phyloP scores from a whole-genome alignment of 495 filamentous ascomycete species.

The Penicillium taxi region DNA sequence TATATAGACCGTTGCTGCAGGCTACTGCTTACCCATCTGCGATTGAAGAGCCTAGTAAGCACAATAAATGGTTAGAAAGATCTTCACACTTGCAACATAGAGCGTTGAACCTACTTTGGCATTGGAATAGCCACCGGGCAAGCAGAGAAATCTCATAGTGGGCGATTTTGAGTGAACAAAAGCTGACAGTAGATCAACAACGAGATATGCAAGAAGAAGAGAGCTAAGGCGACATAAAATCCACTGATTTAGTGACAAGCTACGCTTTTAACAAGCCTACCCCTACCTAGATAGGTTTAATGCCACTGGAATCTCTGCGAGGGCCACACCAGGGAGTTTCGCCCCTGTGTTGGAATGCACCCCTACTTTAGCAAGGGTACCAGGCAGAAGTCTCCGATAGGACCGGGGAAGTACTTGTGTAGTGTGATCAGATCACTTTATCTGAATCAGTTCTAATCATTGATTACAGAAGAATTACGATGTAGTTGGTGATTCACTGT shows the following conservation, averaged over 20 bases:
- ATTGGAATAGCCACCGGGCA: constrained; percentile 22
- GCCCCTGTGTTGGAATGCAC: constrained; percentile 21
- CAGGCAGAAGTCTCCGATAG: constrained; percentile 4
- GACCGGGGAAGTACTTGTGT: background rate
- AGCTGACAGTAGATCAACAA: background rate
- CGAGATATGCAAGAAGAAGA: background rate
- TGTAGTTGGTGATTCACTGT: no score
- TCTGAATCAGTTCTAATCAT: no score
- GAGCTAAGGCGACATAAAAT: no score
- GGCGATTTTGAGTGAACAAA: background rate
- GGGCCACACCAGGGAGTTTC: constrained; percentile 3
- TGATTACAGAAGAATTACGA: no score
- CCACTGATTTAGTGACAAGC: background rate
- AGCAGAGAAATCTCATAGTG: constrained; percentile 25
- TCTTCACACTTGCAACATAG: background rate
- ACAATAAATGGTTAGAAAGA: background rate
- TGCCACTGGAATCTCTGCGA: constrained; percentile 7
- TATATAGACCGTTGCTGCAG: background rate
- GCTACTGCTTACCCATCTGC: constrained; percentile 18
- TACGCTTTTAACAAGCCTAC: constrained; percentile 3
- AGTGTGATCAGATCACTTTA: no score
- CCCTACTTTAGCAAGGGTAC: constrained; percentile 21
- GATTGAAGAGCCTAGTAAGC: constrained; percentile 13
- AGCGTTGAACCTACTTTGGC: constrained; percentile 12
- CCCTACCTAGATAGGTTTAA: constrained; percentile 1